A percentile compares a stretch with the other conserved stretches of the same genome.
Evolutionary conservation across 1,284 basidiomycete species (phyloP).

Genomic region (Malassezia brasiliensis): DNA sequence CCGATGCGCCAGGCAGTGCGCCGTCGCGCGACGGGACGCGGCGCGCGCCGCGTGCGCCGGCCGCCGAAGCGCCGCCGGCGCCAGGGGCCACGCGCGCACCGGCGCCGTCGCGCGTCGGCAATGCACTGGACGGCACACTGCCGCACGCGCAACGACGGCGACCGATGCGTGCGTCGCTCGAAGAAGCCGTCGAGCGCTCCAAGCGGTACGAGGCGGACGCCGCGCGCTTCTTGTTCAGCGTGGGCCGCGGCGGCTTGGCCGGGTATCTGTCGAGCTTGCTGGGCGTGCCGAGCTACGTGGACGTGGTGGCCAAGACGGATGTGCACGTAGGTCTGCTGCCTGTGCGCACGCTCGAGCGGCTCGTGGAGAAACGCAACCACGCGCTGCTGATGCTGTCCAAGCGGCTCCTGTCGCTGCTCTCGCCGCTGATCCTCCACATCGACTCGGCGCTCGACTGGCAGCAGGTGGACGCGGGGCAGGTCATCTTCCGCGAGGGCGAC

Average conservation of each 20-base stretch:
- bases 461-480: constrained; percentile 83
- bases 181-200: not conserved
- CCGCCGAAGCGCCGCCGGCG: not conserved
- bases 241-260: constrained; percentile 84
- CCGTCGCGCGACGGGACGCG: not conserved
- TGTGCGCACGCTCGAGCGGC: constrained; percentile 71
- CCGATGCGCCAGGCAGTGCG: not conserved
- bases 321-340: constrained; percentile 92
- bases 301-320: constrained; percentile 92
- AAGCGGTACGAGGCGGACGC: not conserved
- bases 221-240: constrained; percentile 61
- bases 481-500: constrained; percentile 84
- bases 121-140: constrained; percentile 32
- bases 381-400: constrained; percentile 94
- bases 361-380: constrained; percentile 87
- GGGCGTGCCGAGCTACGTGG: constrained; percentile 84
- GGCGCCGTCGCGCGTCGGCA: constrained; percentile 26
- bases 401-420: constrained; percentile 81
- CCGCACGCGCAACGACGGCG: not conserved
- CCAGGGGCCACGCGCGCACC: constrained; percentile 3
- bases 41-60: not conserved
- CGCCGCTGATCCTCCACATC: constrained; percentile 89
- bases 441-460: constrained; percentile 97
- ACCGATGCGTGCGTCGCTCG: not conserved
- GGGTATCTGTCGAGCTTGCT: constrained; percentile 93